Base-by-base conservation (phyloP, 2,329 filamentous ascomycete species). In the Aspergillus proliferans region DNA sequence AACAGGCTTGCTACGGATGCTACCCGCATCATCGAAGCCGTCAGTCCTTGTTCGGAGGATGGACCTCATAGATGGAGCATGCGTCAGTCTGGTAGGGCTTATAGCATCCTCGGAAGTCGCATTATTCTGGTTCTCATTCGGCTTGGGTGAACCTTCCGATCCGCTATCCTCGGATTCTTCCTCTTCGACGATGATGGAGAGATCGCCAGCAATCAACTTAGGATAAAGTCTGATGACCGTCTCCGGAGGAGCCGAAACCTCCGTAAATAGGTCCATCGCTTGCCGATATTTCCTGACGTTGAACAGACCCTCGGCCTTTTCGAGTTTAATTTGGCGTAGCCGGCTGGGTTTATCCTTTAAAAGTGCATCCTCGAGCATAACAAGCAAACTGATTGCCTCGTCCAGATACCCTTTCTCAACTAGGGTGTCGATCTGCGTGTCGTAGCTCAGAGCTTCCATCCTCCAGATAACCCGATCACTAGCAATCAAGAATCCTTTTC, bases 401-500 rank as follows among this genome's bases (percentile, higher is more conserved):
- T 98, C 92, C 47, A 91, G 88, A 52, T 82, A 80, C 8, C 79
- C 82, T 51, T 80, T 81, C 18, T 84, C 79, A 1, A 95, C 83
- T 22, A 98, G 77, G 56, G 93, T 83, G 51, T 90, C 82, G 19
- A 97, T 83, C 64, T 98, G 93, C 2, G 84, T 83, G 65, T 95
- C 88, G 63, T 98, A 98, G 56, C 91, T 87, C 34, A 91, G 83
- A 3, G 92, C 87, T 54, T 85, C 88, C 93, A 98, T 97, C 59
- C 93, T 86, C 93, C 93, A 98, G 34, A 98, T 87, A 30, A 81
- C 86, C 41, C 93, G 80, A 48, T 97, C 93, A 63, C 92, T 96
- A 18, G 86, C 86, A 46, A 97, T 90, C 51, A 97, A 80, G 60
- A 98, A 98, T 0, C 91, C 92, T 66, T 98, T 98, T 3, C 88